Base-by-base conservation (phyloP, 306 rosid genomes). In the Sophora flavescens region DNA sequence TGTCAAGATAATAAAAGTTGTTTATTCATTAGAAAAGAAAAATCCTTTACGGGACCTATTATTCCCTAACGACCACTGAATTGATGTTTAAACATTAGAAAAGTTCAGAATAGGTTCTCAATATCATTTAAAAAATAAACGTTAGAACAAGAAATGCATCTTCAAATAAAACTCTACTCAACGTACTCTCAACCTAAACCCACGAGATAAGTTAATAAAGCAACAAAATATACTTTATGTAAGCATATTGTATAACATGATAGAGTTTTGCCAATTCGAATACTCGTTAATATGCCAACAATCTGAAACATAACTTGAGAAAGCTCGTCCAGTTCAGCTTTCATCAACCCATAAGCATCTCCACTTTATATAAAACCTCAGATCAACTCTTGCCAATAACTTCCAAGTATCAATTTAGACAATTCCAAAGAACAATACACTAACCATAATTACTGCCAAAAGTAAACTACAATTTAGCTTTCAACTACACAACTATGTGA, bases 401-500 rank as follows among this genome's bases (percentile, higher is more conserved):
- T 30, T 26, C 58, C 32, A 28, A 48, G 38, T 12, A 63, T 26
- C 41, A 54, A 54, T 54, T 66, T 66, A 58, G 38, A 67, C 52
- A 35, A 11, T 63, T 41, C 44, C 18, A 48, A 63, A 10, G 5
- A 17, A 18, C 32, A 72, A 59, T n/a, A n/a, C 32, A 72, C 44
- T n/a, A n/a, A 11, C 52, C 26, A 57, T 72, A 8, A 15, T 72
- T 12, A 6, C 56, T 44, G 15, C 41, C 33, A 41, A 59, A 42
- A 26, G 14, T 44, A 15, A 12, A 22, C 5, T 14, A 35, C 32
- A 22, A 56, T 32, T 35, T 35, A 11, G 39, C 58, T 33, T 33
- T 26, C 45, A 57, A 6, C 56, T 71, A 4, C 11, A 65, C 15
- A 50, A 60, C 48, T 42, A 35, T 60, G 63, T 72, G 61, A 32